Base-by-base conservation (phyloP, 2,329 filamentous ascomycete genomes). In the Geosmithia flava region DNA sequence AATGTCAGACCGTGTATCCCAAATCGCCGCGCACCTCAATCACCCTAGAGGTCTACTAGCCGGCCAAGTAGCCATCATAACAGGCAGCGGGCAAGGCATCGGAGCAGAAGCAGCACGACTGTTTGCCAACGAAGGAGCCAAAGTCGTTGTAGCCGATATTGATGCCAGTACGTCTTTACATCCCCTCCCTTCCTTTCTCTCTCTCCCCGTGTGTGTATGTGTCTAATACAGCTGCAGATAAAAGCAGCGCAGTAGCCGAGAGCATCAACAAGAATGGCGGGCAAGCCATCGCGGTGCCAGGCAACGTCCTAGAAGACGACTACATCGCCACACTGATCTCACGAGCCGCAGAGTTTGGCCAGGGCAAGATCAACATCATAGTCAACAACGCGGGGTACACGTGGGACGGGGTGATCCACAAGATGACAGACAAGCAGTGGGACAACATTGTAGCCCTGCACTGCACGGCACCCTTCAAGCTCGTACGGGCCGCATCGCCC, bases 351-450 rank as follows among this genome's bases (percentile, higher is more conserved):
- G 83, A 82, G 45, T 94, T 95, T 60, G 89, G 89, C 50, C 71
- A 76, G 53, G 88, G 87, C 59, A 94, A 94, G 72, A 89, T 95
- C 53, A 85, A 95, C 64, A 85, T 93, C 61, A 83, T 95, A 49
- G 85, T 95, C 51, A 94, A 95, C 67, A 95, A 95, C 62, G 89
- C 88, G 1, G 88, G 87, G 42, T 94, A 87, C 67, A 95, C 89
- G 1, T 95, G 88, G 87, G 89, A 95, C 63, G 89, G 84, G 7
- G 87, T 94, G 40, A 88, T 94, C 55, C 87, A 94, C 73, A 94
- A 93, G 74, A 91, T 88, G 73, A 85, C 82, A 16, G 87, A 94
- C 71, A 87, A 87, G 69, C 87, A 94, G 73, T 94, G 87, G 87
- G 84, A 93, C 53, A 89, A 84, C 46, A 95, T 95, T 62, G 69